These are phyloP conservation scores for Trypanosoma conorhini DNA, from an alignment of 208 protist genomes.

Conservation along the genomic window DNA sequence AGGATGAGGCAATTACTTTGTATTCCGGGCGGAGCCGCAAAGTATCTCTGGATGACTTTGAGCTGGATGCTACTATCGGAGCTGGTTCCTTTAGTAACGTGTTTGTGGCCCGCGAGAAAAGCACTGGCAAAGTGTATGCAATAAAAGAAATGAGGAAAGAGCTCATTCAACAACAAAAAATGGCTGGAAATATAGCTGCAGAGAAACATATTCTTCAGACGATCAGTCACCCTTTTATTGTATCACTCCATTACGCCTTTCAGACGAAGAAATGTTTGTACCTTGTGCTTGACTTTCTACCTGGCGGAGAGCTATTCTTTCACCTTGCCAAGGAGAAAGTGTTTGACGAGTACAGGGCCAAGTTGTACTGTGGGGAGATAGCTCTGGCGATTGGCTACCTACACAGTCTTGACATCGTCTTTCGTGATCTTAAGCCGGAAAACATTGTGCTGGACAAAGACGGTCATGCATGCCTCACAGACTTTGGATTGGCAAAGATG, in stretches of 20 bases:
- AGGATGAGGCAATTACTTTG: slow-evolving; percentile 37
- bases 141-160: slow-evolving; percentile 93
- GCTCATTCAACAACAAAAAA: slow-evolving; percentile 49
- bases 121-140: slow-evolving; percentile 84
- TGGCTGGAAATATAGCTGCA: slow-evolving; percentile 74
- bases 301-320: slow-evolving; percentile 92
- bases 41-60: slow-evolving; percentile 88
- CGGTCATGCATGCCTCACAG: slow-evolving; percentile 87
- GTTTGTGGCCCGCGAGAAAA: slow-evolving; percentile 88
- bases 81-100: slow-evolving; percentile 93
- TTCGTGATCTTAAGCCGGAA: slow-evolving; percentile 93
- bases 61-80: slow-evolving; percentile 85
- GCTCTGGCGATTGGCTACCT: slow-evolving; percentile 89
- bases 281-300: slow-evolving; percentile 92
- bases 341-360: slow-evolving; percentile 74
- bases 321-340: slow-evolving; percentile 63
- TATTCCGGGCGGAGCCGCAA: slow-evolving; percentile 35
- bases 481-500: slow-evolving; percentile 90
- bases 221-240: slow-evolving; percentile 95
- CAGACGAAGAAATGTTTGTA: slow-evolving; percentile 93
- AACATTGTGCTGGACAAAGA: slow-evolving; percentile 88
- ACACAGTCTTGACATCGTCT: slow-evolving; percentile 93
- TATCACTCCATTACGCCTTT: slow-evolving; percentile 96
- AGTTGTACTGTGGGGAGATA: slow-evolving; percentile 94
- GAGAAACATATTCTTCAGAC: slow-evolving; percentile 92